Percentiles rank a stretch among this genome's conserved stretches.
phyloP scores from a whole-genome alignment of 495 filamentous ascomycete genomes.

The Penicillium coprophilum region DNA sequence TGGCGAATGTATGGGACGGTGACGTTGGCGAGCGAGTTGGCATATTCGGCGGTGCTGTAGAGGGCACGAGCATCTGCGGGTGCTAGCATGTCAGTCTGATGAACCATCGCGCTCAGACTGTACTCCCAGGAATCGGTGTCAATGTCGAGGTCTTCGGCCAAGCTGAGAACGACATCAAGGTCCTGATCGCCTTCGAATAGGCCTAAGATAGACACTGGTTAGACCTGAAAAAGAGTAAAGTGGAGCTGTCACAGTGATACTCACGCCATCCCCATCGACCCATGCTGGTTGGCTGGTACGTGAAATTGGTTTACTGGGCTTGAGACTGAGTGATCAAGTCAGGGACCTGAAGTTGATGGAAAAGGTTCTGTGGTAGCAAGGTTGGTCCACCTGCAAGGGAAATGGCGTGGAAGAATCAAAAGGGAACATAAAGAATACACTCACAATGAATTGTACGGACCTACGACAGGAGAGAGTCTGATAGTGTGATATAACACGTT shows the following conservation, averaged over 20 bases:
- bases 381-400: too few species aligned
- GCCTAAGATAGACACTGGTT: background rate
- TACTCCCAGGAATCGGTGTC: background rate
- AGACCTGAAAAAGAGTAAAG: background rate
- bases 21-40: background rate
- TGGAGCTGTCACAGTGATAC: background rate
- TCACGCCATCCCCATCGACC: slow-evolving; percentile 15
- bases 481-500: background rate
- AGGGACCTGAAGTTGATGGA: background rate
- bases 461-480: too few species aligned
- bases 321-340: background rate
- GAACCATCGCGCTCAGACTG: background rate
- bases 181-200: slow-evolving; percentile 11
- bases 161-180: background rate
- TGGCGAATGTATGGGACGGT: slow-evolving; percentile 4
- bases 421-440: background rate
- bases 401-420: background rate
- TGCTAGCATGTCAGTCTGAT: slow-evolving; percentile 6
- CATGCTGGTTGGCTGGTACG: background rate
- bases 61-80: background rate
- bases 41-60: background rate
- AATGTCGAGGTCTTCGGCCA: background rate
- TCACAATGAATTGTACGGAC: too few species aligned
- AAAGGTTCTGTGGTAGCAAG: background rate
- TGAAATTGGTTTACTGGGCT: background rate